These are phyloP conservation scores for Mallotus repandus DNA, from an alignment of 441 rosid genomes.

Conservation along the genomic window DNA sequence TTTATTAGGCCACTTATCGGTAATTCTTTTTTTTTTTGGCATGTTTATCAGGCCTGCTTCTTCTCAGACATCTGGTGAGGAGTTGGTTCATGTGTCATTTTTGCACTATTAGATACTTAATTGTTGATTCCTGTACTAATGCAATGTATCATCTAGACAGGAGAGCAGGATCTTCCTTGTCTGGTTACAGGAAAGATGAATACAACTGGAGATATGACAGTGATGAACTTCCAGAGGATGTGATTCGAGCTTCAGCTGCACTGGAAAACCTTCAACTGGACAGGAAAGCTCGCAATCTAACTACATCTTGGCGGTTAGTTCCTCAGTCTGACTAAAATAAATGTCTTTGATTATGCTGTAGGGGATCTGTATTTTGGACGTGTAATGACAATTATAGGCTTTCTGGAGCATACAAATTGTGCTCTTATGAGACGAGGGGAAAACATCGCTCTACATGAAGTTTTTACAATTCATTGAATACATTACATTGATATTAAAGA, in stretches of 20 bases:
- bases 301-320: slow-evolving; percentile 87
- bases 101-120: neutral
- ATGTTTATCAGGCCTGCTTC: slow-evolving; percentile 50
- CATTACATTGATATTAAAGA: neutral
- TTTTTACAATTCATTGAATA: neutral
- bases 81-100: slow-evolving; percentile 16
- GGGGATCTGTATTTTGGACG: neutral
- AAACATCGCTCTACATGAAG: neutral
- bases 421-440: neutral
- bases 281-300: slow-evolving; percentile 84
- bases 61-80: slow-evolving; percentile 75
- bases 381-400: neutral
- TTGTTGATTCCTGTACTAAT: slow-evolving; percentile 23
- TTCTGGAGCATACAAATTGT: neutral
- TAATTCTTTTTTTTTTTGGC: neutral
- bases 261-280: slow-evolving; percentile 95
- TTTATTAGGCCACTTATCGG: neutral
- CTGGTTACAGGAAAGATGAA: slow-evolving; percentile 81
- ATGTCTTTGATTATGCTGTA: neutral
- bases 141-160: slow-evolving; percentile 46
- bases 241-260: slow-evolving; percentile 76
- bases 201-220: slow-evolving; percentile 76
- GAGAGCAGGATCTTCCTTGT: slow-evolving; percentile 73
- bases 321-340: slow-evolving; percentile 1
- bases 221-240: slow-evolving; percentile 69